Conservation (phyloP, 148 eudicot genomes). For the Limonium bicolor region DNA sequence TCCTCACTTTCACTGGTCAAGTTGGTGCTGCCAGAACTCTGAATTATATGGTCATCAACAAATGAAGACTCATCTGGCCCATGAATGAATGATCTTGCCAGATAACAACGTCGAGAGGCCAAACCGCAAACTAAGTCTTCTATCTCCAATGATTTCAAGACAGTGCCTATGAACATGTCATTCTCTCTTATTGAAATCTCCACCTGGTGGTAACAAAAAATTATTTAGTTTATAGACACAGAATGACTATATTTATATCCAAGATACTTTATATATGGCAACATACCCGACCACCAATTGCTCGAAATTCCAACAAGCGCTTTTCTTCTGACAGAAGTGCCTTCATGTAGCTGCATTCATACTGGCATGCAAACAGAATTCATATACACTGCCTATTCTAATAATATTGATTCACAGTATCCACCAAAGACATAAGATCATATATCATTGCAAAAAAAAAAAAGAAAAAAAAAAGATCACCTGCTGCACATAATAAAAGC, state of each 20-base stretch:
- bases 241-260: too few relatives aligned
- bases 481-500: constrained; percentile 53
- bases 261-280: too few relatives aligned
- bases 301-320: constrained; percentile 83
- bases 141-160: constrained; percentile 78
- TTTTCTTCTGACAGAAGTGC: constrained; percentile 75
- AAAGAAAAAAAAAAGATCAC: constrained; percentile 14
- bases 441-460: constrained; percentile 4
- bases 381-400: too few relatives aligned
- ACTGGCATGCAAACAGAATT: constrained; percentile 20
- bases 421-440: constrained; percentile 4
- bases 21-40: constrained; percentile 19
- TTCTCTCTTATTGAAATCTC: constrained; percentile 61
- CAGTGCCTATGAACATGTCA: constrained; percentile 85
- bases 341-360: constrained; percentile 38
- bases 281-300: constrained; percentile 93
- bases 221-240: too few relatives aligned
- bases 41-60: constrained; percentile 18
- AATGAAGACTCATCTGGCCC: constrained; percentile 32
- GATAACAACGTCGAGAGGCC: constrained; percentile 32
- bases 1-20: constrained; percentile 61
- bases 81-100: constrained; percentile 75
- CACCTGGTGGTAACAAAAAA: constrained; percentile 37
- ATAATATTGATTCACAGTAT: too few relatives aligned
- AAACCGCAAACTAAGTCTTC: constrained; percentile 70